These are phyloP conservation scores for Colletotrichum trifolii DNA, from an alignment of 2,329 filamentous ascomycete genomes.

Conservation along the genomic window DNA sequence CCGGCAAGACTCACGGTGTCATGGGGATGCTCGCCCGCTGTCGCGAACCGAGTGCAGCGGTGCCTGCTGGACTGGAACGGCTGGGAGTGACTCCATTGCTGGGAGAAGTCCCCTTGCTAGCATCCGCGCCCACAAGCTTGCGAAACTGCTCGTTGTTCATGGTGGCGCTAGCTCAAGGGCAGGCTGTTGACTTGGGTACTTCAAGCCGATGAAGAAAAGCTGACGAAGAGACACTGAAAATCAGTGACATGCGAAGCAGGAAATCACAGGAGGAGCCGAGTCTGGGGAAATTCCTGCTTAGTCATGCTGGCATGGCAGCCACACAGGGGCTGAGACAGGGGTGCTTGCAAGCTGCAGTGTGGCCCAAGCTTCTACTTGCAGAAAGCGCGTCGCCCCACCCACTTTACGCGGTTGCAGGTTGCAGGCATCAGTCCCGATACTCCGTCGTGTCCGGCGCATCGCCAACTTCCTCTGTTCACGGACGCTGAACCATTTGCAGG, in stretches of 20 bases:
- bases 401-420: constrained; percentile 49
- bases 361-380: constrained; percentile 54
- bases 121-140: constrained; percentile 72
- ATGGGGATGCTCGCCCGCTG: constrained; percentile 87
- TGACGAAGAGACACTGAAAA: neutral
- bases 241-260: no score
- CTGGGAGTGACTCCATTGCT: constrained; percentile 58
- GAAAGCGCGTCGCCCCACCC: constrained; percentile 42
- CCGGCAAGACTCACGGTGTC: constrained; percentile 77
- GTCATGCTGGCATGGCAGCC: neutral
- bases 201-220: neutral
- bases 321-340: no score
- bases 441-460: neutral
- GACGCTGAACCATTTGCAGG: no score
- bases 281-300: constrained; percentile 9
- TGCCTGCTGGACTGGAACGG: constrained; percentile 43
- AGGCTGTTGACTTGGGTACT: neutral
- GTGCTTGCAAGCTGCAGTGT: constrained; percentile 33
- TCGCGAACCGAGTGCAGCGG: constrained; percentile 75
- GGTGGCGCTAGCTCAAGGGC: neutral
- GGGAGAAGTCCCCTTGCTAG: constrained; percentile 51
- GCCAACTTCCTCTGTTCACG: no score
- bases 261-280: neutral
- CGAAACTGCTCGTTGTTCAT: constrained; percentile 99
- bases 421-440: constrained; percentile 7